Conservation (phyloP, 345 rosid genomes). For the Hypericum perforatum region DNA sequence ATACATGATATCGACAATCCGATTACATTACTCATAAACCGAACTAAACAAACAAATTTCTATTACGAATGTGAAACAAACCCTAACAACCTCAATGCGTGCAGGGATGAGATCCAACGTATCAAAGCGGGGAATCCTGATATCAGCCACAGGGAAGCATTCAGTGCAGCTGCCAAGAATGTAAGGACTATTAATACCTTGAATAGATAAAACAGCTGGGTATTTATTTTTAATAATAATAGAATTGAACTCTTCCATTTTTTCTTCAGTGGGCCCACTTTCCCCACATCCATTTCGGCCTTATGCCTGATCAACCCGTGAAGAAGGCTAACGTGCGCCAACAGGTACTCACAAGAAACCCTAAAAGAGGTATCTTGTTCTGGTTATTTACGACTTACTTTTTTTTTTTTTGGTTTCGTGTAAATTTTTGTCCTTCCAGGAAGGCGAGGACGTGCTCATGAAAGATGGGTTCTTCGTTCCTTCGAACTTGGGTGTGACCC, state of each 20-base stretch:
- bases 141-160: constrained; percentile 98
- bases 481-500: constrained; percentile 48
- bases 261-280: constrained; percentile 91
- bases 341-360: constrained; percentile 35
- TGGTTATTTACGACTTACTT: not conserved
- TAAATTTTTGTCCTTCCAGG: constrained; percentile 47
- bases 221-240: no score
- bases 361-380: not conserved
- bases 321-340: constrained; percentile 69
- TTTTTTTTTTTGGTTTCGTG: not conserved
- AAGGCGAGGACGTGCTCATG: constrained; percentile 59
- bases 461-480: constrained; percentile 76
- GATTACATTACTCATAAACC: no score
- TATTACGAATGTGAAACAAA: no score
- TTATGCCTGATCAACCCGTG: constrained; percentile 93
- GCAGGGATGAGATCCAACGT: constrained; percentile 99
- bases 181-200: constrained; percentile 28
- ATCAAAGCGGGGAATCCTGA: constrained; percentile 99
- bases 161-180: constrained; percentile 99
- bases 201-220: no score
- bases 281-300: constrained; percentile 96
- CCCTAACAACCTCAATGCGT: not conserved
- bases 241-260: no score
- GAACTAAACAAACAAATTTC: no score
- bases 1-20: no score